Evolutionary conservation across 768 basidiomycete genomes (phyloP).

Genomic region (Panaeolus papilionaceus): DNA sequence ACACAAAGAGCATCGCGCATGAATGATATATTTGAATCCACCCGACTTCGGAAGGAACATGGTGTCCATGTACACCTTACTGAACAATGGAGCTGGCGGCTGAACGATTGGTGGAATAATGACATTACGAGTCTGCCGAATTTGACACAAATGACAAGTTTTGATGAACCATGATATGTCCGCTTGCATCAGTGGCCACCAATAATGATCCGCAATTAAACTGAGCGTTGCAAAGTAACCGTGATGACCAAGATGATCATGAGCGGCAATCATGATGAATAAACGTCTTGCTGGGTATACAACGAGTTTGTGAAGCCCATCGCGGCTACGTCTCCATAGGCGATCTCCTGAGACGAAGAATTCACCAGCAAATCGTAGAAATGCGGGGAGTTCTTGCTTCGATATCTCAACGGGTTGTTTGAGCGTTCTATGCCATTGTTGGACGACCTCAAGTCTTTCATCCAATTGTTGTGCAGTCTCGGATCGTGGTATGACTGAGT

Average conservation of each 20-base stretch:
- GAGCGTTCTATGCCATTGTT: background rate
- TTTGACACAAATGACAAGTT: constrained; percentile 40
- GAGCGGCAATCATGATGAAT: too few species aligned
- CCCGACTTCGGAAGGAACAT: constrained; percentile 40
- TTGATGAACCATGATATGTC: constrained; percentile 39
- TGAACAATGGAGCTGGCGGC: constrained; percentile 31
- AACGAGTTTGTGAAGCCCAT: too few species aligned
- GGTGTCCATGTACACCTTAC: constrained; percentile 38
- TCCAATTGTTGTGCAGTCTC: background rate
- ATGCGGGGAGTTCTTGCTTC: background rate
- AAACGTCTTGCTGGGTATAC: too few species aligned
- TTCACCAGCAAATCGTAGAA: too few species aligned
- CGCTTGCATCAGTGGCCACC: constrained; percentile 42
- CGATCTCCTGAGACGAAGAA: too few species aligned
- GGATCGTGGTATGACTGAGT: background rate
- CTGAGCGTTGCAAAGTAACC: too few species aligned
- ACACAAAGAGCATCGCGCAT: constrained; percentile 27
- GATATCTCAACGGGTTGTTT: background rate
- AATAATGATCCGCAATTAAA: constrained; percentile 29
- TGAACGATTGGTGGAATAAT: constrained; percentile 36
- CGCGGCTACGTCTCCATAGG: background rate
- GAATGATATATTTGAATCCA: constrained; percentile 28
- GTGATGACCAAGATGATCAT: too few species aligned
- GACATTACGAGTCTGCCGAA: constrained; percentile 27
- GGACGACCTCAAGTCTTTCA: background rate